Base-by-base conservation (phyloP, 2,329 filamentous ascomycete genomes). In the Didymella sp. region DNA sequence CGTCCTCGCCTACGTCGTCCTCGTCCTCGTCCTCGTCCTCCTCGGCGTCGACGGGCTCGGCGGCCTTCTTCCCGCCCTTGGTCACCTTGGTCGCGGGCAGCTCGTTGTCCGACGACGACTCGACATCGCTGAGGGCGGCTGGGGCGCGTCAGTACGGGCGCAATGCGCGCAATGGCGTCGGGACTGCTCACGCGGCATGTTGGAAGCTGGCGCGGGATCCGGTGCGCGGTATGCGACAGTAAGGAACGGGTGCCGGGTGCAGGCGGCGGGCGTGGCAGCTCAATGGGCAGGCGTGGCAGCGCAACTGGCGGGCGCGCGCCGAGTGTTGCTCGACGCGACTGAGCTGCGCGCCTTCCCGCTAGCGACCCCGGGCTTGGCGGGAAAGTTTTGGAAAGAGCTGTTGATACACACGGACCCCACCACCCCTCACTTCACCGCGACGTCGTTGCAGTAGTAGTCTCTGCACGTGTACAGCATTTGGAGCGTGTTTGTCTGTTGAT, bases 121-220 rank as follows among this genome's bases (percentile, higher is more conserved):
- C 78, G 28, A 73, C 69, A 56, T 79, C 76, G 56, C 70, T 73
- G n/a, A 79, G 70, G 1, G 74, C 73, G 31, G 78, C 78, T 79
- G 53, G 17, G 31, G 50, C 40, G 35, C 50, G 58, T 74, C 47
- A 73, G 64, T 56, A 42, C 46, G 30, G 21, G 22, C 30, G 30
- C 12, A 12, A 15, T 46, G 56, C 45, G 60, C 59, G 41, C 45
- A 44, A 19, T 17, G 35, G 24, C 28, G 17, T 17, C 38, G 60
- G 63, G 60, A 58, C 56, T 44, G 64, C 72, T 69, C 63, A 76
- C 73, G 73, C 51, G 73, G 73, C 73, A 76, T 76, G 42, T 40
- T 62, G 44, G 22, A 27, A 33, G 55, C 48, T 51, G 62, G 66
- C 60, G 64, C 64, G 27, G 50, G 33, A 7, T 52, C 43, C 40